These are phyloP conservation scores for Boletus mariae DNA, from an alignment of 1,284 basidiomycete species.

Conservation along the genomic window DNA sequence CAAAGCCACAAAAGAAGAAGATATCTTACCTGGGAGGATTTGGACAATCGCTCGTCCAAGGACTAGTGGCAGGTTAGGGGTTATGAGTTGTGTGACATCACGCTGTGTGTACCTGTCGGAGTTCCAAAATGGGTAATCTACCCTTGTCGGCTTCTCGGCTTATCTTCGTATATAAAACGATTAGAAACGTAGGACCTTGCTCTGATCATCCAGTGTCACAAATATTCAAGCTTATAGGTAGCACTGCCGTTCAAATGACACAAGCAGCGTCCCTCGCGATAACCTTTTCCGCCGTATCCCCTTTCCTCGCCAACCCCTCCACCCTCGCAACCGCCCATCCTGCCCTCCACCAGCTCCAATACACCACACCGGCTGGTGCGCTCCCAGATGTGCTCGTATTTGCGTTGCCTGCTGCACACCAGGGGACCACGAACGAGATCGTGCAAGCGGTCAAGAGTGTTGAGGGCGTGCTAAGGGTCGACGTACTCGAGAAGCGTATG, in stretches of 20 bases:
- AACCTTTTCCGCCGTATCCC: conserved; percentile 21
- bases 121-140: too few relatives aligned
- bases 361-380: conserved; percentile 25
- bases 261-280: conserved; percentile 16
- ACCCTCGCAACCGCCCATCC: conserved; percentile 17
- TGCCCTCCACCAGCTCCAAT: conserved; percentile 18
- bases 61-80: too few relatives aligned
- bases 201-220: too few relatives aligned
- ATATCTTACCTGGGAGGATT: neutral
- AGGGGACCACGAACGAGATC: conserved; percentile 10
- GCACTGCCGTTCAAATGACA: neutral
- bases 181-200: too few relatives aligned
- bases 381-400: conserved; percentile 26
- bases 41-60: neutral
- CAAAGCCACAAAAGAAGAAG: neutral
- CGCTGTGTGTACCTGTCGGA: too few relatives aligned
- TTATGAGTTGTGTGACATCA: too few relatives aligned
- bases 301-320: conserved; percentile 23
- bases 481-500: conserved; percentile 21
- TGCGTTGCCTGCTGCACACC: conserved; percentile 5
- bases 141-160: too few relatives aligned
- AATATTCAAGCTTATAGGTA: too few relatives aligned
- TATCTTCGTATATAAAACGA: too few relatives aligned
- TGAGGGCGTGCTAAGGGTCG: conserved; percentile 24
- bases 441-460: conserved; percentile 17